Percentiles rank a stretch among this genome's conserved stretches.
Conservation (phyloP, 495 filamentous ascomycete species). For the Annulohypoxylon nitens region DNA sequence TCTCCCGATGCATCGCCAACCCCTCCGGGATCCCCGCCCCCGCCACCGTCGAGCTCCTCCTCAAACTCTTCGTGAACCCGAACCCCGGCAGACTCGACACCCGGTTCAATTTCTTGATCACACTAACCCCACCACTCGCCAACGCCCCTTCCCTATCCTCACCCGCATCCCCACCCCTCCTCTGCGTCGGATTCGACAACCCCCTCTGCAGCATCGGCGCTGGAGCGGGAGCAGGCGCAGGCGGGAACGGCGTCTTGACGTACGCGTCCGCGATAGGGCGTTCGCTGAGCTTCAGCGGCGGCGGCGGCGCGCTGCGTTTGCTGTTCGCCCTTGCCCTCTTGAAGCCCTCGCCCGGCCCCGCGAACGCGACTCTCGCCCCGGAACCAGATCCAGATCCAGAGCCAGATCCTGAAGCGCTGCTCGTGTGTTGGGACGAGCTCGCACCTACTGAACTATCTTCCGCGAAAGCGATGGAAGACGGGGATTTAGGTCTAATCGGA, state of each 20-base stretch:
- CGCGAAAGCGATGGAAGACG: neutral
- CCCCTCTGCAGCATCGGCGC: neutral
- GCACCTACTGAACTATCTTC: neutral
- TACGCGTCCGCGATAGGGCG: conserved; percentile 34
- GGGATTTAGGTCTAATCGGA: neutral
- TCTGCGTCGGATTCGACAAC: neutral
- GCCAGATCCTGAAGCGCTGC: no score
- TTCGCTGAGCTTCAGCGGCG: conserved; percentile 45
- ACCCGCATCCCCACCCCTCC: neutral
- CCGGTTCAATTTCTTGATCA: conserved; percentile 25
- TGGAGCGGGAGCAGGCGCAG: neutral
- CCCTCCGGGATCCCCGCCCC: neutral
- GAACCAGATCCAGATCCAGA: no score
- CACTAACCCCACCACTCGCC: neutral
- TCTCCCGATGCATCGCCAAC: neutral
- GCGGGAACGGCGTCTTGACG: conserved; percentile 45
- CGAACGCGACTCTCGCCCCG: conserved; percentile 15
- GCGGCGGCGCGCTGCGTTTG: conserved; percentile 21
- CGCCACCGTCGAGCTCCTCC: neutral
- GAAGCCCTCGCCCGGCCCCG: conserved; percentile 18
- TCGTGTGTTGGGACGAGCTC: no score
- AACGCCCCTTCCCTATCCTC: conserved; percentile 2
- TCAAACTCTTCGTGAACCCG: conserved; percentile 10
- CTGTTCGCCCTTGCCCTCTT: conserved; percentile 18
- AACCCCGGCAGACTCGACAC: conserved; percentile 28